These are phyloP conservation scores for Saccharomycopsis fodiens DNA, from an alignment of 805 yeast genomes.

Conservation along the genomic window DNA sequence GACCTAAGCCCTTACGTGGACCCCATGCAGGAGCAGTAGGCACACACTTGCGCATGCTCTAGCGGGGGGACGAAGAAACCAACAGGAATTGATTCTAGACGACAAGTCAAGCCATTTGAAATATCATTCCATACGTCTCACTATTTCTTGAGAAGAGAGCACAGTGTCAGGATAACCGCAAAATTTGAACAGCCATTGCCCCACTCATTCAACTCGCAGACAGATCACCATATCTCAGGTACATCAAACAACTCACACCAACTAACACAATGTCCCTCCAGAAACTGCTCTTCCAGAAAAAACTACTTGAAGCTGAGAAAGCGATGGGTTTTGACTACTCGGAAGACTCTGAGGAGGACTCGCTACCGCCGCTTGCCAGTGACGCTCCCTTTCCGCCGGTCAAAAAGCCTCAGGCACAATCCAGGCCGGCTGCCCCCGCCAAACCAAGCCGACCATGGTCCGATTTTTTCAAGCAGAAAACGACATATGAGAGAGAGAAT, in stretches of 20 bases:
- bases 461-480: conserved; percentile 29
- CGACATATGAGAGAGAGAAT: conserved; percentile 19
- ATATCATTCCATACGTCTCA: no score
- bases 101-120: no score
- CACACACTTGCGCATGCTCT: no score
- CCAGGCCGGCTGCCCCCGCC: neutral
- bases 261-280: conserved; percentile 28
- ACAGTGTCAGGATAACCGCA: no score
- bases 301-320: conserved; percentile 16
- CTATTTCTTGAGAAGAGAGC: no score
- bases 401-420: neutral
- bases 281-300: conserved; percentile 16
- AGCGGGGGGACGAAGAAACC: no score
- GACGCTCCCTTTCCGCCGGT: conserved; percentile 18
- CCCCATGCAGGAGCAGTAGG: no score
- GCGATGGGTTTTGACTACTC: conserved; percentile 9
- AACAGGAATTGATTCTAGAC: no score
- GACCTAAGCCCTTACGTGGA: neutral
- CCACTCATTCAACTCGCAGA: no score
- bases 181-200: no score
- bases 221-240: no score
- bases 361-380: neutral
- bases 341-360: conserved; percentile 15
- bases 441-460: conserved; percentile 28
- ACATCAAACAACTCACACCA: no score